Evolutionary conservation across 768 basidiomycete genomes (phyloP).

Genomic region (Lentinula aciculospora): DNA sequence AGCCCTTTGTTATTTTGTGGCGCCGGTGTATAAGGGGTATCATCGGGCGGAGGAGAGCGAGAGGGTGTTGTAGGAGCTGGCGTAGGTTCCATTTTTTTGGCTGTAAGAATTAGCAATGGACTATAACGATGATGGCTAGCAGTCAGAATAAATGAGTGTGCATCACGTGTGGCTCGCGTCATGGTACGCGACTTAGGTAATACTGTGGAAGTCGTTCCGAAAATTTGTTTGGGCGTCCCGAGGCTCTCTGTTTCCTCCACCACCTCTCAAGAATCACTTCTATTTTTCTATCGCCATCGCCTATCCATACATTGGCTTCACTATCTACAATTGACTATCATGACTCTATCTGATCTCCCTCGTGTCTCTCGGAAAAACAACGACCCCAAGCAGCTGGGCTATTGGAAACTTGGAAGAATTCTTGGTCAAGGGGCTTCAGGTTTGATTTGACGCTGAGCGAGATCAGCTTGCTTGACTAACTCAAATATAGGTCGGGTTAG

Average conservation of each 20-base stretch:
- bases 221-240: neutral
- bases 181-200: neutral
- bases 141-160: neutral
- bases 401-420: constrained; percentile 83
- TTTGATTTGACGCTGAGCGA: constrained; percentile 17
- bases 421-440: constrained; percentile 80
- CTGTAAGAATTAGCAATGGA: neutral
- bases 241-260: neutral
- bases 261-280: neutral
- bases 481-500: constrained; percentile 71
- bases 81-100: constrained; percentile 53
- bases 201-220: neutral
- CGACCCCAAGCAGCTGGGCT: constrained; percentile 67
- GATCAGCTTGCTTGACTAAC: neutral
- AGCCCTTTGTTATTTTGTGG: constrained; percentile 58
- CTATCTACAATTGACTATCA: constrained; percentile 12
- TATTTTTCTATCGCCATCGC: constrained; percentile 1
- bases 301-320: neutral
- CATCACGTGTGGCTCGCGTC: neutral
- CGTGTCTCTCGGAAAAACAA: constrained; percentile 22
- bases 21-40: constrained; percentile 42
- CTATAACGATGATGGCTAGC: neutral
- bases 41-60: constrained; percentile 47
- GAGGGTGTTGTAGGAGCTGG: constrained; percentile 30
- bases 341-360: constrained; percentile 18